Base-by-base conservation (phyloP, 495 filamentous ascomycete species). In the Bacidia rubella region DNA sequence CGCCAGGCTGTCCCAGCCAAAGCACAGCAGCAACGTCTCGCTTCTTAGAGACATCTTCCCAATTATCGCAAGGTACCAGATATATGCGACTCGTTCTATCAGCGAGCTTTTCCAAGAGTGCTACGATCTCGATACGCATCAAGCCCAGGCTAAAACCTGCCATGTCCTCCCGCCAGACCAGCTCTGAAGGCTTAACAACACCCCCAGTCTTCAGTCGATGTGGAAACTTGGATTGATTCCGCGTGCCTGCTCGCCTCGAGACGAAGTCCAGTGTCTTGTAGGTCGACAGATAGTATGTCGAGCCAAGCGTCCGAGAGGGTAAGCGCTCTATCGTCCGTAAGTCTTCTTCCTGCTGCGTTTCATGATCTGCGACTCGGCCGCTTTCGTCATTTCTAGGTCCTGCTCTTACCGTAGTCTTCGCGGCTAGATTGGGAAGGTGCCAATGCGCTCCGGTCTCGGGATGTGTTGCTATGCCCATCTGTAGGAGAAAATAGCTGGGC, bases 81-180 rank as follows among this genome's bases (percentile, higher is more conserved):
- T 67, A 63, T 5, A 45, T 55, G 17, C 25, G 24, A 41, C 53
- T 55, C 9, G 49, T 51, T 17, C 26, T 47, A 22, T 58, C 41
- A 50, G 48, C 39, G 54, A 66, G 23, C 47, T 60, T 58, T 39
- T 62, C 53, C 29, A 79, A 49, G 11, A 55, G 51, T 50, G 75
- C 70, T 0, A 71, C 52, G 11, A 77, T 67, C 1, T 71, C 62
- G 12, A 64, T 59, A 2, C 78, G 68, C 69, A 85, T 70, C 26
- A 72, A 49, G 5, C 67, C 62, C 0, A 83, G 65, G 2, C 87
- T 53, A 42, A 82, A 76, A 0, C 64, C 62, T n/a, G 74, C 72
- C 81, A 88, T 87, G 58, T 90, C 82, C 29, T 68, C 38, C 15
- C 82, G 75, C 83, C 83, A 90, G 2, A 75, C 59, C 12, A 77